Evolutionary conservation across 176 grass and related monocot genomes (phyloP).

Genomic region (Raddia guianensis): DNA sequence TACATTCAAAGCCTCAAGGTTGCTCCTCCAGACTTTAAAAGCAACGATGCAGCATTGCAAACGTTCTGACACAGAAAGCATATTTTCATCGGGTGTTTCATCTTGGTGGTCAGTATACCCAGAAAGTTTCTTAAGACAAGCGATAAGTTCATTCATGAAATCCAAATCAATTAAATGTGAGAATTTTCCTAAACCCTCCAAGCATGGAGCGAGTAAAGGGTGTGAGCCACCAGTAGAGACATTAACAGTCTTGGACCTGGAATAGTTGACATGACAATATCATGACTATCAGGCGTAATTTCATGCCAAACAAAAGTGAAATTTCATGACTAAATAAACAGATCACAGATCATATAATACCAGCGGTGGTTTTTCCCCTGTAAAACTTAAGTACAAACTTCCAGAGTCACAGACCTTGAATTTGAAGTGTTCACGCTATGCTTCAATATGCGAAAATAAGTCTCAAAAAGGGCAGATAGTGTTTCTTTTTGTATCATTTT

Average conservation of each 20-base stretch:
- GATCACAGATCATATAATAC: conserved; percentile 8
- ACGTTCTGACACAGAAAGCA: conserved; percentile 75
- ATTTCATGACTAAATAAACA: conserved; percentile 24
- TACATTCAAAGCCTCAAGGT: conserved; percentile 89
- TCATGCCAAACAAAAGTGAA: conserved; percentile 27
- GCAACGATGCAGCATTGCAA: conserved; percentile 93
- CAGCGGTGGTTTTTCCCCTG: conserved; percentile 10
- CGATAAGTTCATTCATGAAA: conserved; percentile 89
- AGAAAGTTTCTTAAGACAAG: conserved; percentile 87
- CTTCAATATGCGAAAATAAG: conserved; percentile 92
- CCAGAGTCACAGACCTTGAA: conserved; percentile 56
- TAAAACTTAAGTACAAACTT: conserved; percentile 12
- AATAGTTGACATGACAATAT: conserved; percentile 37
- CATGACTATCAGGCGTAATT: conserved; percentile 12
- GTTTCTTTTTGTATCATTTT: conserved; percentile 81
- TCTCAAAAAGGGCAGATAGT: conserved; percentile 85
- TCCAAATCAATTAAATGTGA: conserved; percentile 95
- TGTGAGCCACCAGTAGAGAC: conserved; percentile 42
- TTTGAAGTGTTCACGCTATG: conserved; percentile 58
- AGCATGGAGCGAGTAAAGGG: conserved; percentile 77
- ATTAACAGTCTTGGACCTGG: conserved; percentile 51
- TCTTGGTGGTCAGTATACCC: conserved; percentile 53
- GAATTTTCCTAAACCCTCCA: conserved; percentile 91
- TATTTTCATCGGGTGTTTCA: conserved; percentile 40
- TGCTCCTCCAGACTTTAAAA: conserved; percentile 89